These are phyloP conservation scores for Pezicula neosporulosa DNA, from an alignment of 2,329 filamentous ascomycete genomes.

Conservation along the genomic window DNA sequence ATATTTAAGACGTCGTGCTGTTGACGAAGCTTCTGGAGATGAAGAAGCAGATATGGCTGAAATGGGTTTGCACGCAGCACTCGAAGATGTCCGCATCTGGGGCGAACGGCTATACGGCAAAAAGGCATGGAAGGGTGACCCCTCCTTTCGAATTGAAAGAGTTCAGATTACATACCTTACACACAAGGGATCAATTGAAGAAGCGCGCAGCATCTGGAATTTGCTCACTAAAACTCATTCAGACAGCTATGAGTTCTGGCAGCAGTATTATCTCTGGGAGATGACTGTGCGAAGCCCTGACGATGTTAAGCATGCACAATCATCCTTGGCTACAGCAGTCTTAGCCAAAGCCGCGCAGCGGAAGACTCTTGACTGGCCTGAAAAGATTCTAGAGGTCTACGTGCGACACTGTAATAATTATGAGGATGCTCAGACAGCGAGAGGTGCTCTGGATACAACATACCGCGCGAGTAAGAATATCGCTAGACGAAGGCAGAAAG, in stretches of 20 bases:
- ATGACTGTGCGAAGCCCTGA: conserved; percentile 47
- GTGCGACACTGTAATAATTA: conserved; percentile 85
- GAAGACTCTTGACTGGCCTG: conserved; percentile 69
- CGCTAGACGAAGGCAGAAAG: conserved; percentile 59
- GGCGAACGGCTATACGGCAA: conserved; percentile 72
- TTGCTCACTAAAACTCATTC: conserved; percentile 64
- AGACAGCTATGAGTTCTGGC: conserved; percentile 90
- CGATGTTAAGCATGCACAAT: conserved; percentile 37
- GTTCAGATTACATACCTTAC: conserved; percentile 91
- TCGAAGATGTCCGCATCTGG: conserved; percentile 78
- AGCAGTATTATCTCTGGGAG: conserved; percentile 89
- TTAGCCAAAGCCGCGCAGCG: conserved; percentile 66
- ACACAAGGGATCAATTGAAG: conserved; percentile 73
- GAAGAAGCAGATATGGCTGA: conserved; percentile 89
- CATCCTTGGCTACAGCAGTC: conserved; percentile 71
- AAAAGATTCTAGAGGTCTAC: conserved; percentile 71
- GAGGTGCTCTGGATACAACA: conserved; percentile 69
- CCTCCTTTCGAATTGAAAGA: conserved; percentile 81
- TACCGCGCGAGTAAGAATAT: conserved; percentile 65
- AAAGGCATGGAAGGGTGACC: conserved; percentile 76
- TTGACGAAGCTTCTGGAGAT: conserved; percentile 68
- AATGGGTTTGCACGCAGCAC: conserved; percentile 78
- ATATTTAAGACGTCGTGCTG: conserved; percentile 82
- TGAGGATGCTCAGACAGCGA: conserved; percentile 72
- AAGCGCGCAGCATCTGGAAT: conserved; percentile 76